Conservation (phyloP, 2,329 filamentous ascomycete genomes). For the Ascosphaera aggregata region DNA sequence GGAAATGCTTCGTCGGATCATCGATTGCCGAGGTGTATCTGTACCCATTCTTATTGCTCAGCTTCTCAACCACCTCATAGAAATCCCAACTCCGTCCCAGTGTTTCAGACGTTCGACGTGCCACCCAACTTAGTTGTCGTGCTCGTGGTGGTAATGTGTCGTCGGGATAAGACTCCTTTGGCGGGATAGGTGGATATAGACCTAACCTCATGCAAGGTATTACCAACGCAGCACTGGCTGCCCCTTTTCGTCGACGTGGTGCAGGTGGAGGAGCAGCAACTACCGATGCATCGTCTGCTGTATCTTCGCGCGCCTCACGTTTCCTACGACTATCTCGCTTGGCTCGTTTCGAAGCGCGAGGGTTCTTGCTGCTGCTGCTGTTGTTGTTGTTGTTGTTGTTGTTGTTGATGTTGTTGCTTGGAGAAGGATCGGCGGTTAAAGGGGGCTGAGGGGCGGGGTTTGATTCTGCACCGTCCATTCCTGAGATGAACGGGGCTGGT, state of each 20-base stretch:
- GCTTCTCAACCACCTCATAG: slow-evolving; percentile 22
- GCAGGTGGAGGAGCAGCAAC: slow-evolving; percentile 2
- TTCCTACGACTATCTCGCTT: slow-evolving; percentile 22
- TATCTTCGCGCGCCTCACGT: slow-evolving; percentile 18
- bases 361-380: slow-evolving; percentile 11
- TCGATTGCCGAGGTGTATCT: slow-evolving; percentile 81
- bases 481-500: neutral
- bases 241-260: slow-evolving; percentile 3
- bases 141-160: slow-evolving; percentile 17
- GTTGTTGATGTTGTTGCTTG: slow-evolving; percentile 10
- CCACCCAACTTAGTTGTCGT: slow-evolving; percentile 18
- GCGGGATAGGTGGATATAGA: slow-evolving; percentile 17
- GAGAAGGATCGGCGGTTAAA: slow-evolving; percentile 10
- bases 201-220: slow-evolving; percentile 16
- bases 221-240: slow-evolving; percentile 11
- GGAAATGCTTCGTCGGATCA: slow-evolving; percentile 48
- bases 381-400: slow-evolving; percentile 10
- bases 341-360: slow-evolving; percentile 19
- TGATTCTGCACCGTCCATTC: slow-evolving; percentile 7
- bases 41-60: slow-evolving; percentile 48
- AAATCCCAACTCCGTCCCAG: slow-evolving; percentile 16
- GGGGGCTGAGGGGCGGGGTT: slow-evolving; percentile 14
- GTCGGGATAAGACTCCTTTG: slow-evolving; percentile 17
- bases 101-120: slow-evolving; percentile 13
- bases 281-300: slow-evolving; percentile 4